Conservation (phyloP, 257 asterid species). For the Nicotiana attenuata region DNA sequence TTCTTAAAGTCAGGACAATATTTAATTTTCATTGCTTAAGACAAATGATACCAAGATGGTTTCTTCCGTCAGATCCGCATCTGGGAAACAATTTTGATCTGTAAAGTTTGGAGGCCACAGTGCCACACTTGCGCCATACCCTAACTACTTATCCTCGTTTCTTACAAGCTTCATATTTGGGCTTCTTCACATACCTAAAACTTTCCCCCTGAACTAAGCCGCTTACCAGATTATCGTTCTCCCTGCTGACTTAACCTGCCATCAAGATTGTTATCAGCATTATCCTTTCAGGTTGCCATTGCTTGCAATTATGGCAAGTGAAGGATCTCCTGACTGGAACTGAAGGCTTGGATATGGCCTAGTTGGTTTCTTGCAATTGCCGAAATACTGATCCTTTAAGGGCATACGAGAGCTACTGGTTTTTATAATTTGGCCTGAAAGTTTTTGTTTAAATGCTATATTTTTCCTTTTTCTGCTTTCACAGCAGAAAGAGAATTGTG, state of each 20-base stretch:
- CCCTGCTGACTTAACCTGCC: too few relatives aligned
- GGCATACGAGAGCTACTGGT: conserved; percentile 92
- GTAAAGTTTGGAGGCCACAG: conserved; percentile 75
- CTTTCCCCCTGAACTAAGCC: conserved; percentile 4
- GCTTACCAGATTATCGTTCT: not conserved
- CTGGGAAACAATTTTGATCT: conserved; percentile 95
- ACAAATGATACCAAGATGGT: conserved; percentile 91
- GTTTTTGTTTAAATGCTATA: not conserved
- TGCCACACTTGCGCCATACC: too few relatives aligned
- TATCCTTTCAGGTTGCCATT: conserved; percentile 66
- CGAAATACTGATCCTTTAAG: conserved; percentile 67
- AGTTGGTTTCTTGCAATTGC: conserved; percentile 86
- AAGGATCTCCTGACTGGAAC: conserved; percentile 83
- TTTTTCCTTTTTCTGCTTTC: not conserved
- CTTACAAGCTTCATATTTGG: too few relatives aligned
- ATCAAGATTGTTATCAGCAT: not conserved
- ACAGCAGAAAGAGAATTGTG: not conserved
- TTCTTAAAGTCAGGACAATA: conserved; percentile 59
- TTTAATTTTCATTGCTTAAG: conserved; percentile 88
- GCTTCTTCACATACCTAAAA: not conserved
- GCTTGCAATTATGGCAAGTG: conserved; percentile 98
- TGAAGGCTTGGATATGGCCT: conserved; percentile 95
- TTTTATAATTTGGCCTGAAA: conserved; percentile 23
- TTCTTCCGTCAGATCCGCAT: conserved; percentile 98
- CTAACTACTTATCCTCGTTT: not conserved